Base-by-base conservation (phyloP, 208 protist genomes). In the Angomonas ambiguus region DNA sequence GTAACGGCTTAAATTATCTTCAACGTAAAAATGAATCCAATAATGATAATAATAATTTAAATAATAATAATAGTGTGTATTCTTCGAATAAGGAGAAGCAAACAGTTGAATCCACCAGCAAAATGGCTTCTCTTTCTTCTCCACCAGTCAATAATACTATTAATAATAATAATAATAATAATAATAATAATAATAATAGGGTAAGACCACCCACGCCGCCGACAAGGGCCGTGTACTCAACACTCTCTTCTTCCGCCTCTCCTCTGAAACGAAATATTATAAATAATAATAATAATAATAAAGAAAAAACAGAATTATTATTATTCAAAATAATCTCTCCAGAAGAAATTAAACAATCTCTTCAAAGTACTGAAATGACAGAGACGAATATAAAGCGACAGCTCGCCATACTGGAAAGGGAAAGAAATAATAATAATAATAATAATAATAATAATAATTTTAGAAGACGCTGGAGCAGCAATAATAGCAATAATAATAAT, bases 211-310 rank as follows among this genome's bases (percentile, higher is more conserved):
- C 49, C 8, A 25, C 49, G 49, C n/a, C 49, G 22, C 11, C 49
- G 49, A 5, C 49, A 56, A 11, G 49, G 25, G 25, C 8, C 6
- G 6, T 28, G 18, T 31, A 28, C 8, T 24, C 4, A 53, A 2
- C 5, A 28, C 27, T 53, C 22, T 28, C 48, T 53, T 24, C 2
- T 28, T 53, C 2, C 27, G 22, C 2, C 22, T 53, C 2, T 24
- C 13, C 18, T 56, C 5, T 8, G 18, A 62, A 49, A 16, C 2
- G 49, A 10, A 49, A 35, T 45, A 10, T 51, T 13, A 8, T 51
- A 6, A 56, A 56, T 56, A 56, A 27, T 56, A 56, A 56, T 27
- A 56, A 22, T 27, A 56, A 10, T 56, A 56, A 22, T 5, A 24
- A 56, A 18, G 27, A 18, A 27, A 48, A n/a, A n/a, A n/a, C n/a